Evolutionary conservation across 106 monocot species (phyloP), one percentile per base, ranked within the genome.

Genomic region (Platanthera zijinensis): DNA sequence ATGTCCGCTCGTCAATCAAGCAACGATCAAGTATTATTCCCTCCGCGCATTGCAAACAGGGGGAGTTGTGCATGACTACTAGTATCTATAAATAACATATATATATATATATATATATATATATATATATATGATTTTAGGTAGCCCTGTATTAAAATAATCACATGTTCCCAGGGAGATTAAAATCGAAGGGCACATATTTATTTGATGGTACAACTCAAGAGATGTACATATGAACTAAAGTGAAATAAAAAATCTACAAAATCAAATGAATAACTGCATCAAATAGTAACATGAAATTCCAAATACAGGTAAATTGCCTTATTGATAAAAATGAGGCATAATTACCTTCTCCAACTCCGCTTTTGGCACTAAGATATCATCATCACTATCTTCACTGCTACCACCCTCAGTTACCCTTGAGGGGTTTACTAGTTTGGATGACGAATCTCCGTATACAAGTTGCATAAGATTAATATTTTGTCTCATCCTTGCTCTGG

Each of bases 351-450:
- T 87, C 52, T 78, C 61, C 17, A 61, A 76, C 51, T 92, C 86
- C 51, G 84, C 92, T 85, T 99, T 94, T 57, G 91, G 92, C 49
- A 77, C 75, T 71, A 99, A 94, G 62, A 99, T 87, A 8, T 91
- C 94, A 73, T 91, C 92, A n/a, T 86, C 84, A 88, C 82, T 88
- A 80, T 92, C 92, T 86, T 77, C 84, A 32, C 87, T 90, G 74
- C 84, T 92, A 51, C 77, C 80, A 39, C 63, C 75, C 53, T 75
- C 48, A 57, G 28, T 74, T 70, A 78, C 82, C 39, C 75, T 78
- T 22, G 30, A 9, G 63, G 61, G 6, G 50, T 69, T 22, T 11
- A 39, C 12, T 30, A 80, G 56, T 17, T 78, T 82, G 18, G 75
- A 75, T 59, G 52, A 50, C 66, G 83, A 68, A 30, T 86, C 85